These are phyloP conservation scores for Podospora tetraspora DNA, from an alignment of 495 filamentous ascomycete species.

Conservation along the genomic window DNA sequence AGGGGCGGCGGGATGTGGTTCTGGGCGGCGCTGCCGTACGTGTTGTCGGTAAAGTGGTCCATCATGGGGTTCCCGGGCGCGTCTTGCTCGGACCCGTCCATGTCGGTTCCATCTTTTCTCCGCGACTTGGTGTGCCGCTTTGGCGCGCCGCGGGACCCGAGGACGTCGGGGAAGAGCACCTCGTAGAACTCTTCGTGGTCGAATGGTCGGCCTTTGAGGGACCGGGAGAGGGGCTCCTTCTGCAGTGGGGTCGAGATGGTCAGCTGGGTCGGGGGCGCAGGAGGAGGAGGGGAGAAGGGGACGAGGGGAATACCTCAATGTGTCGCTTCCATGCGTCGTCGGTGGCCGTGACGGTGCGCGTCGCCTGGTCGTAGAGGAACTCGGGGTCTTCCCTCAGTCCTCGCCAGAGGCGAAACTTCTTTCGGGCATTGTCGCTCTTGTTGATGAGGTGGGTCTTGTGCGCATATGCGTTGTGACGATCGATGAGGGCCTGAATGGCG, in stretches of 20 bases:
- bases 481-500: conserved; percentile 41
- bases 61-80: conserved; percentile 30
- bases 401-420: conserved; percentile 51
- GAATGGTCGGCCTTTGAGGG: conserved; percentile 43
- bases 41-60: conserved; percentile 27
- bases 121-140: conserved; percentile 47
- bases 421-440: conserved; percentile 50
- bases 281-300: neutral
- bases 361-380: conserved; percentile 41
- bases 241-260: conserved; percentile 14
- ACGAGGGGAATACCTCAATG: conserved; percentile 34
- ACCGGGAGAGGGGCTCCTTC: conserved; percentile 46
- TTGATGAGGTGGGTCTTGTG: conserved; percentile 50
- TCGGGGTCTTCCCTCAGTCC: conserved; percentile 45
- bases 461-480: conserved; percentile 43
- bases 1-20: conserved; percentile 22
- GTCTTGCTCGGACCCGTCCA: conserved; percentile 22
- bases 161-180: conserved; percentile 46
- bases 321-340: conserved; percentile 47
- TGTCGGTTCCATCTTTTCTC: conserved; percentile 29
- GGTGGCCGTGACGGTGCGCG: conserved; percentile 40
- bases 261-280: conserved; percentile 2
- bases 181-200: conserved; percentile 50
- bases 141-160: conserved; percentile 46
- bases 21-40: conserved; percentile 19